phyloP scores from a whole-genome alignment of 306 rosid genomes.

The Oxytropis ochrocephala region DNA sequence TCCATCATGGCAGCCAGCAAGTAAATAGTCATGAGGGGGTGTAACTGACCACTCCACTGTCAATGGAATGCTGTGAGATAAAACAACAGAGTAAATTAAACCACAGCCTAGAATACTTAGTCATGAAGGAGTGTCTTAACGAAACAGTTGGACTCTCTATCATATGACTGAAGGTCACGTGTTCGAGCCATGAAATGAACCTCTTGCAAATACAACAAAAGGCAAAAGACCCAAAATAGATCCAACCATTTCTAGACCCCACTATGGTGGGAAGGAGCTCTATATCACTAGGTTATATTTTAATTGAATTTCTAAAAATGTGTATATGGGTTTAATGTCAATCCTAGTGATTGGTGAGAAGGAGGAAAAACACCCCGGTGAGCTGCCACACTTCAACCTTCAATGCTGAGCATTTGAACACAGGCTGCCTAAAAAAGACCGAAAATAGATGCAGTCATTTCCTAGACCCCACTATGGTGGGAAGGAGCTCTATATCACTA shows the following conservation, averaged over 20 bases:
- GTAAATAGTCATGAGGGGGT: conserved; percentile 68
- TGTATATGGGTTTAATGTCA: background rate
- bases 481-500: background rate
- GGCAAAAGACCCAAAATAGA: background rate
- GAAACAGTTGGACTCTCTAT: background rate
- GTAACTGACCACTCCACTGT: conserved; percentile 88
- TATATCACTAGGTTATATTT: background rate
- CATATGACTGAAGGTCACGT: background rate
- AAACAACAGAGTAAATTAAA: conserved; percentile 21
- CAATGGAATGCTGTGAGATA: conserved; percentile 70
- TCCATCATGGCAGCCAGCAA: conserved; percentile 97
- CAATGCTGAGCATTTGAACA: conserved; percentile 73
- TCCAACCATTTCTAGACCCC: background rate
- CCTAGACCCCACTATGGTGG: background rate
- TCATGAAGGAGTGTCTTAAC: background rate
- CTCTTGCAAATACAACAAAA: background rate
- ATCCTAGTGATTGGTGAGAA: background rate
- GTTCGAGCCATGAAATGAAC: background rate
- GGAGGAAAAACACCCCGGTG: conserved; percentile 45
- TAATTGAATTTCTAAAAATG: background rate
- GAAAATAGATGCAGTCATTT: background rate
- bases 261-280: background rate
- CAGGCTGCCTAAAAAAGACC: background rate
- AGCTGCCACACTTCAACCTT: conserved; percentile 54
- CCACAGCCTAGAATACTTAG: background rate